These are phyloP conservation scores for Hypoxylon sp. DNA, from an alignment of 2,329 filamentous ascomycete species.

Conservation along the genomic window DNA sequence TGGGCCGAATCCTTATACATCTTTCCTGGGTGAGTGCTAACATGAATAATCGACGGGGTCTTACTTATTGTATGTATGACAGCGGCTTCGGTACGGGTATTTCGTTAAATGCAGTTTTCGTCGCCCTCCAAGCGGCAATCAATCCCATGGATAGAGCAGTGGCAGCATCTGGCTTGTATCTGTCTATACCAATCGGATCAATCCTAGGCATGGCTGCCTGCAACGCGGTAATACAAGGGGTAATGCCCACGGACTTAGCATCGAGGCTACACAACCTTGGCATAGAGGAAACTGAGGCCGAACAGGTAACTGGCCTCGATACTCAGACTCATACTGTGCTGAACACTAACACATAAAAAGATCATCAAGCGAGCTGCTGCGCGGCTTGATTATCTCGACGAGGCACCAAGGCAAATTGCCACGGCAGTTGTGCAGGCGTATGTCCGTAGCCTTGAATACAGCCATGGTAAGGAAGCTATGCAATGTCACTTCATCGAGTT, in stretches of 20 bases:
- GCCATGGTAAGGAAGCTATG: conserved; percentile 57
- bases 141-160: conserved; percentile 63
- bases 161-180: conserved; percentile 63
- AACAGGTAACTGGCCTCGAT: conserved; percentile 42
- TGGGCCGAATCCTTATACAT: conserved; percentile 72
- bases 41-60: neutral
- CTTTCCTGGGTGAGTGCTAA: conserved; percentile 61
- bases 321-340: neutral
- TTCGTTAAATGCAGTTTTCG: conserved; percentile 62
- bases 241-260: conserved; percentile 51
- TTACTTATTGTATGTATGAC: conserved; percentile 23
- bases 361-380: conserved; percentile 59
- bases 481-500: conserved; percentile 68
- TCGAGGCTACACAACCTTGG: conserved; percentile 48
- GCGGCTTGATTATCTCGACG: conserved; percentile 58
- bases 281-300: conserved; percentile 45
- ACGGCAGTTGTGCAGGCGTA: conserved; percentile 41
- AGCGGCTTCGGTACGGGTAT: conserved; percentile 67
- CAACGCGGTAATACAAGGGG: conserved; percentile 48
- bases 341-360: conserved; percentile 46
- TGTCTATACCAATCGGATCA: conserved; percentile 60
- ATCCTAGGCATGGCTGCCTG: conserved; percentile 49
- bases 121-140: conserved; percentile 64
- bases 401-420: conserved; percentile 37
- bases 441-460: conserved; percentile 45